A percentile compares a stretch with the other conserved stretches of the same genome.
phyloP scores from a whole-genome alignment of 805 yeast species.

The Metschnikowia baotianmanensis region DNA sequence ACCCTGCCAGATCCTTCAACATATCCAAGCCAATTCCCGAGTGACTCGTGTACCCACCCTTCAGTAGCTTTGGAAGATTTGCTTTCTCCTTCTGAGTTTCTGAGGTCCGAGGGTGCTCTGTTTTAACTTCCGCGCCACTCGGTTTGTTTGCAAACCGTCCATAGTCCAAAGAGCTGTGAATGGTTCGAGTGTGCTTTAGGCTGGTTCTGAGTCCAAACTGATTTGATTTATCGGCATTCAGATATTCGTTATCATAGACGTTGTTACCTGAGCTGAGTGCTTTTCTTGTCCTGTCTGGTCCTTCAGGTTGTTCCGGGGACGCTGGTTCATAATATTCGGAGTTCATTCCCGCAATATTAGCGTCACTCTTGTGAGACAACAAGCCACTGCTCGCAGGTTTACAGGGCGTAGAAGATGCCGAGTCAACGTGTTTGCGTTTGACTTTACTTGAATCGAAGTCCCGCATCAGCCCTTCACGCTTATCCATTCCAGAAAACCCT shows the following conservation, averaged over 20 bases:
- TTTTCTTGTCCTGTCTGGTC: slow-evolving; percentile 5
- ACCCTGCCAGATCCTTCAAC: slow-evolving; percentile 27
- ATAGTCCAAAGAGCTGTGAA: slow-evolving; percentile 9
- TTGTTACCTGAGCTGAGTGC: slow-evolving; percentile 10
- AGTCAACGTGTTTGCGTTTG: slow-evolving; percentile 3
- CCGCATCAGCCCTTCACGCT: slow-evolving; percentile 2
- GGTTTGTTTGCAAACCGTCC: slow-evolving; percentile 1
- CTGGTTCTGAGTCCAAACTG: slow-evolving; percentile 7
- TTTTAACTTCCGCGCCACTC: background rate
- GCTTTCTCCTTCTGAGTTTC: slow-evolving; percentile 27
- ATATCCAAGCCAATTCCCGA: slow-evolving; percentile 40
- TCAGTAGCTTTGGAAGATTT: slow-evolving; percentile 33
- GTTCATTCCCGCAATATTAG: slow-evolving; percentile 8
- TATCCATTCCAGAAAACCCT: slow-evolving; percentile 9
- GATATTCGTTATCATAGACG: background rate
- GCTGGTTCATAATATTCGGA: slow-evolving; percentile 4
- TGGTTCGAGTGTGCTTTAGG: slow-evolving; percentile 10
- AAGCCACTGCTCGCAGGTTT: slow-evolving; percentile 7
- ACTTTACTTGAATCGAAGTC: slow-evolving; percentile 1
- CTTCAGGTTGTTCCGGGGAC: slow-evolving; percentile 1
- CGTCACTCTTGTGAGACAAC: slow-evolving; percentile 10
- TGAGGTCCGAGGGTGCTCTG: background rate
- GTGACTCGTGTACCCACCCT: slow-evolving; percentile 27
- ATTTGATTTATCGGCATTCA: background rate
- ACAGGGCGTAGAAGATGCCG: slow-evolving; percentile 7